These are phyloP conservation scores for Nemophila menziesii DNA, from an alignment of 257 asterid genomes.

Conservation along the genomic window DNA sequence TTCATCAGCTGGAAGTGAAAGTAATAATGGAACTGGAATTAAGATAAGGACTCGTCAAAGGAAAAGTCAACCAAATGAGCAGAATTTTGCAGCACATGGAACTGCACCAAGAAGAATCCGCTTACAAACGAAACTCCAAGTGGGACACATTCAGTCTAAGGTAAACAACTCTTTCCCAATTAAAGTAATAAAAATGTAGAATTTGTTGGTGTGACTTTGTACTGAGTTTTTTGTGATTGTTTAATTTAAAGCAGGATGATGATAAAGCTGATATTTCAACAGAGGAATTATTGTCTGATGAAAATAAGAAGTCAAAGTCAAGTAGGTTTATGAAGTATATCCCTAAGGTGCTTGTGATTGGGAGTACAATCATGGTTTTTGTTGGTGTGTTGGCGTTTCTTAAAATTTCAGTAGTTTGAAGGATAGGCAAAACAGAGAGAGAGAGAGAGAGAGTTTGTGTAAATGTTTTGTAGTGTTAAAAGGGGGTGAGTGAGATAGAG, in stretches of 20 bases:
- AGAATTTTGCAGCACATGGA: conserved; percentile 30
- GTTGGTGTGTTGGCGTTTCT: conserved; percentile 28
- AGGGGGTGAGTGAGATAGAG: neutral
- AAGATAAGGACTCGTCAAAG: conserved; percentile 28
- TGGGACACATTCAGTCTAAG: conserved; percentile 44
- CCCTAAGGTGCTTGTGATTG: conserved; percentile 35
- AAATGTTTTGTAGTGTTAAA: neutral
- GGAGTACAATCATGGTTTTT: conserved; percentile 27
- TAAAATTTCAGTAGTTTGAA: conserved; percentile 10
- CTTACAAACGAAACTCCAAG: conserved; percentile 32
- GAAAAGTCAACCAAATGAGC: conserved; percentile 12
- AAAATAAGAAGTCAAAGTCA: conserved; percentile 10
- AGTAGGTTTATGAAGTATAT: conserved; percentile 16
- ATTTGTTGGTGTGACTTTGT: neutral
- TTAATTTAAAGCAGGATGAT: conserved; percentile 40
- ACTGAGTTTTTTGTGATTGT: conserved; percentile 1
- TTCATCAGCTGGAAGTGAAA: conserved; percentile 14
- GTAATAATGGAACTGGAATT: conserved; percentile 43
- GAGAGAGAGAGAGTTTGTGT: no score
- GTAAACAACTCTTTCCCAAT: conserved; percentile 25
- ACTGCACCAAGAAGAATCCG: conserved; percentile 66
- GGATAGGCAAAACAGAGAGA: neutral
- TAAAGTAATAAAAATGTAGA: neutral
- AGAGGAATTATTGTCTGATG: no score
- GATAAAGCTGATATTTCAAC: conserved; percentile 4